Conservation (phyloP, 2,329 filamentous ascomycete species). For the Anisogramma anomala region DNA sequence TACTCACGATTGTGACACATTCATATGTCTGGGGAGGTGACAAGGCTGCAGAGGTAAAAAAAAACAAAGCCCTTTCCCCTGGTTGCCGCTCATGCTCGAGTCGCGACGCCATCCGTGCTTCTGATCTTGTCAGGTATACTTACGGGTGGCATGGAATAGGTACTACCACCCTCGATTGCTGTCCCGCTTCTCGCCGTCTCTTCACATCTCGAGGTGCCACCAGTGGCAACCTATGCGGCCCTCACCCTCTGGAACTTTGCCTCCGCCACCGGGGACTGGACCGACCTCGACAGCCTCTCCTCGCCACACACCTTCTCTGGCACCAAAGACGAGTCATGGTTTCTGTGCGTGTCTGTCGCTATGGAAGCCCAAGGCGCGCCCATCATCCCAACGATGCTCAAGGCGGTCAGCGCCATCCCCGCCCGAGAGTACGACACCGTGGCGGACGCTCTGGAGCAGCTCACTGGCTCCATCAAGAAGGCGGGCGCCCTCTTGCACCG, state of each 20-base stretch:
- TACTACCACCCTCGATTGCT: slow-evolving; percentile 63
- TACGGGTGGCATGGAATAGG: slow-evolving; percentile 25
- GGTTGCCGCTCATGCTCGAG: not conserved
- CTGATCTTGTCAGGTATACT: slow-evolving; percentile 7
- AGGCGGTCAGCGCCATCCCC: slow-evolving; percentile 60
- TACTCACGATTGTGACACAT: slow-evolving; percentile 71
- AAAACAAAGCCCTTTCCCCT: not conserved
- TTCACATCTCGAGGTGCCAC: slow-evolving; percentile 64
- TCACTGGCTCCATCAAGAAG: slow-evolving; percentile 57
- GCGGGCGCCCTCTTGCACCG: slow-evolving; percentile 58
- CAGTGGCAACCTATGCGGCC: slow-evolving; percentile 81
- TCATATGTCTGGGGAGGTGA: slow-evolving; percentile 84
- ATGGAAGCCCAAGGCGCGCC: slow-evolving; percentile 73
- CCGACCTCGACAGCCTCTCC: slow-evolving; percentile 55
- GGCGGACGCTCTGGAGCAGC: slow-evolving; percentile 48
- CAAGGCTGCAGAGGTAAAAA: slow-evolving; percentile 53
- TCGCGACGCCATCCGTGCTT: not conserved
- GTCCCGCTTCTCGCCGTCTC: slow-evolving; percentile 66
- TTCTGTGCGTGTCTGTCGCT: slow-evolving; percentile 76
- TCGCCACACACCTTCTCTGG: slow-evolving; percentile 78
- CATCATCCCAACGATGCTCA: slow-evolving; percentile 65
- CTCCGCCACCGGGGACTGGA: slow-evolving; percentile 41
- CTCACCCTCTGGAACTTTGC: slow-evolving; percentile 86
- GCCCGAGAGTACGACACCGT: slow-evolving; percentile 49
- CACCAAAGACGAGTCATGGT: slow-evolving; percentile 86